Base-by-base conservation (phyloP, 1,139 yeast genomes). In the Yamadazyma dendronema region DNA sequence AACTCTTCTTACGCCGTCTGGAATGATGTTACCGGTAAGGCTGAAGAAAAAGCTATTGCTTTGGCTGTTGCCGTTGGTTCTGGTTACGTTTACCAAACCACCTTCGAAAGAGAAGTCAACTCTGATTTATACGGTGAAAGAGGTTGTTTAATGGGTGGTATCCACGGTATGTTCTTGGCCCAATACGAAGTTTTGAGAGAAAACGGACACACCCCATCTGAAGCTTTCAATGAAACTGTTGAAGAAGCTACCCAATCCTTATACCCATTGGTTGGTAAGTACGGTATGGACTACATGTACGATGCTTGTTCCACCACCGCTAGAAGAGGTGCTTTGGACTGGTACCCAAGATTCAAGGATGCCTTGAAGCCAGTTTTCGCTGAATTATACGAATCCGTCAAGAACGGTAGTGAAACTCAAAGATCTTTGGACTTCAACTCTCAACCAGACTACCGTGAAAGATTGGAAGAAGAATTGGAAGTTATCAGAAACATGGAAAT, bases 231-330 rank as follows among this genome's bases (percentile, higher is more conserved):
- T 73, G 98, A 92, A 81, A 92, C 98, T 56, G 98, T 92, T 57
- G 98, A 92, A 80, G 98, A 92, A 78, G 98, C 98, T 54, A 92
- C 98, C 52, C 98, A 92, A 79, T 92, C 97, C 43, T 81, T 92
- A 61, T 92, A 92, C 86, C 98, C 98, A 73, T 84, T 92, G 79
- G 73, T 92, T 59, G 98, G 98, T 74, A 88, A 87, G 76, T 86
- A 92, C 81, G 98, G 98, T 78, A 92, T 92, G 98, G 98, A 92
- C 77, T 92, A 92, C 92, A 92, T 92, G 98, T 92, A 92, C 83
- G 97, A 90, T 66, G 98, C 98, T 59, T 92, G 98, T 77, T 92
- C 98, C 54, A 92, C 98, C 66, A 92, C 98, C 56, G 98, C 98
- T 59, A 88, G 97, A 81, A 89, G 98, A 79, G 98, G 98, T 81